Conservation (phyloP, 2,329 filamentous ascomycete genomes). For the Chrysoporthe cubensis region DNA sequence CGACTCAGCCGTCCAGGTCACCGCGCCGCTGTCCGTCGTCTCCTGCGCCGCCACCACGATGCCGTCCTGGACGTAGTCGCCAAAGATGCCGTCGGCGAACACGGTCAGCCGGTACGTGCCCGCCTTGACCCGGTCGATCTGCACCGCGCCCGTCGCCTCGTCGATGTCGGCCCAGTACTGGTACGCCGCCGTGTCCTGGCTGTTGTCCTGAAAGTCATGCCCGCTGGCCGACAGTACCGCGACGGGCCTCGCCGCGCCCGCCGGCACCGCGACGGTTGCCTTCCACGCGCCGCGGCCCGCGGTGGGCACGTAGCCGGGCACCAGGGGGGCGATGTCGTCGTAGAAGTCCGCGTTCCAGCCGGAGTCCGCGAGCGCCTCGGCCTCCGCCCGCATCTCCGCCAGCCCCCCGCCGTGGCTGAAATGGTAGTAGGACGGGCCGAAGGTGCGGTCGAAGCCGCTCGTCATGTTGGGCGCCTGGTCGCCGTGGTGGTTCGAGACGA, state of each 20-base stretch:
- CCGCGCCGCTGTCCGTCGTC: conserved; percentile 36
- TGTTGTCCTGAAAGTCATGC: conserved; percentile 63
- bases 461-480: conserved; percentile 67
- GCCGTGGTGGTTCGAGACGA: conserved; percentile 63
- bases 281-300: conserved; percentile 54
- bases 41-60: conserved; percentile 47
- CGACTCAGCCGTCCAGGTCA: conserved; percentile 52
- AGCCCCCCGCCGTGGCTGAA: conserved; percentile 62
- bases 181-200: conserved; percentile 55
- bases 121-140: conserved; percentile 57
- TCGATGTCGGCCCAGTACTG: conserved; percentile 66
- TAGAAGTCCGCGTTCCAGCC: conserved; percentile 65
- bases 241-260: conserved; percentile 53
- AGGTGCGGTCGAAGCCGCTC: conserved; percentile 66
- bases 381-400: conserved; percentile 56
- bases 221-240: conserved; percentile 58
- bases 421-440: conserved; percentile 66
- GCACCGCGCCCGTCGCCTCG: conserved; percentile 47
- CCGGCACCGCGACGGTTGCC: conserved; percentile 55
- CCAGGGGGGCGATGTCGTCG: conserved; percentile 62
- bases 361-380: conserved; percentile 52
- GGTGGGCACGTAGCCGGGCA: conserved; percentile 62
- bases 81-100: conserved; percentile 66
- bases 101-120: conserved; percentile 66
- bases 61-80: conserved; percentile 59